phyloP scores from a whole-genome alignment of 805 yeast genomes.

The Sugiyamaella valdiviana region DNA sequence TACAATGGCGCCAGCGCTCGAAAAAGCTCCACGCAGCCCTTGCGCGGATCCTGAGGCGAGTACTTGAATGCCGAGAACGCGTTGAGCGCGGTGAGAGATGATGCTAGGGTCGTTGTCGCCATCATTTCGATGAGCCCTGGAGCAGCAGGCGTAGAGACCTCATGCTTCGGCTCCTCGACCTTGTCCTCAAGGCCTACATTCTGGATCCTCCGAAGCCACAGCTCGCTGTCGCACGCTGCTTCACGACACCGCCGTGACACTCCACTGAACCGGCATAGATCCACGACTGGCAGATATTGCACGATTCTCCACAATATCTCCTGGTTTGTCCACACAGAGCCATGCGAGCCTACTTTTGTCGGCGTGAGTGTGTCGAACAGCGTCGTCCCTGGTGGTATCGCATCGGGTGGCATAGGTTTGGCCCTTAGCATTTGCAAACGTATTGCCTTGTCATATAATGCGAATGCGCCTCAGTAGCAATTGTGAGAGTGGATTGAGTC shows the following conservation, averaged over 20 bases:
- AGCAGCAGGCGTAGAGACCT: no score
- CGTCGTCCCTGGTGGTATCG: background rate
- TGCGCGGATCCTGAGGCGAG: constrained; percentile 15
- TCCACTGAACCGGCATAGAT: constrained; percentile 35
- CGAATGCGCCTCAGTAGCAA: background rate
- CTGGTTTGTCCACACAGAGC: constrained; percentile 4
- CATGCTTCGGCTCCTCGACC: background rate
- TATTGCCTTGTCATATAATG: background rate
- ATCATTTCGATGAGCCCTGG: background rate
- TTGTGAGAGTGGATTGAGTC: no score
- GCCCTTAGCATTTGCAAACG: background rate
- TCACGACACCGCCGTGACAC: constrained; percentile 37
- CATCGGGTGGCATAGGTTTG: background rate
- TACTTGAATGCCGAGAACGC: constrained; percentile 15
- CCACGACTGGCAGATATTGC: constrained; percentile 23
- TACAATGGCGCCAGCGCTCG: constrained; percentile 40
- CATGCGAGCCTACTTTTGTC: background rate
- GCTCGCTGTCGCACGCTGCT: constrained; percentile 35
- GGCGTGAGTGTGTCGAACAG: constrained; percentile 8
- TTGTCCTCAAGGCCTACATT: constrained; percentile 7
- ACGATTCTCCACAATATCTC: constrained; percentile 6
- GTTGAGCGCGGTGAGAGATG: constrained; percentile 8
- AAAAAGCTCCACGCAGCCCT: constrained; percentile 27
- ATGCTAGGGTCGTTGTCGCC: background rate
- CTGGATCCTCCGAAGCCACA: constrained; percentile 15